Base-by-base conservation (phyloP, 169 alveolate genomes). In the Fabrea salina region DNA sequence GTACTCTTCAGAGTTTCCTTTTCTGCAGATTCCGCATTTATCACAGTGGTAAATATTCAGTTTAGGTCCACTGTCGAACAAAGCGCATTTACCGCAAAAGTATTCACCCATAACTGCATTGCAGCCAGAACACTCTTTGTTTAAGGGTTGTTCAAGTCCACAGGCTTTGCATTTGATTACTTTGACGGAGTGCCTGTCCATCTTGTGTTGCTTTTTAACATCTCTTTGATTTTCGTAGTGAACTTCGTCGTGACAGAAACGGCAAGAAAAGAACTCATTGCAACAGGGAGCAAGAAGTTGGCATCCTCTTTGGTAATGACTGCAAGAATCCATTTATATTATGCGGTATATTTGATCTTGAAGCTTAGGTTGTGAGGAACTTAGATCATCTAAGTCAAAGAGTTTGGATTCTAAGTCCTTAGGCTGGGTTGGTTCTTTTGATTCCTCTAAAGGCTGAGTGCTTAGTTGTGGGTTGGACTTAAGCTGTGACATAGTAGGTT, bases 21-120 rank as follows among this genome's bases (percentile, higher is more conserved):
- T 76, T 75, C 97, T 87, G 76, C 97, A 93, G 4, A 93, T 88
- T 25, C 94, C 94, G 66, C 97, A 93, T 40, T 79, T 86, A 32
- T 87, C 87, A 79, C 97, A 93, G 80, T 93, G 97, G 53, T 74
- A 93, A 41, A 90, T 83, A 75, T 82, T 49, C 74, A 86, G 87
- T 40, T 84, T 83, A 50, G 64, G 54, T 27, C 86, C 91, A 54
- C 81, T 58, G 70, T 90, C 92, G 64, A 82, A 86, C 30, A 82
- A 68, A 27, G 66, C 59, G 54, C 91, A 86, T 8, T 76, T 82
- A 13, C 8, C 54, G 50, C 91, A 86, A 57, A 59, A 82, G 59
- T 86, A 86, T 19, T 57, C 41, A 11, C 84, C 91, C 44, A 86
- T 70, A 13, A 5, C 5, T 3, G 72, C 35, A 8, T 57, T 79